phyloP scores from a whole-genome alignment of 2,329 filamentous ascomycete genomes.

The Leptographium wingfieldii region DNA sequence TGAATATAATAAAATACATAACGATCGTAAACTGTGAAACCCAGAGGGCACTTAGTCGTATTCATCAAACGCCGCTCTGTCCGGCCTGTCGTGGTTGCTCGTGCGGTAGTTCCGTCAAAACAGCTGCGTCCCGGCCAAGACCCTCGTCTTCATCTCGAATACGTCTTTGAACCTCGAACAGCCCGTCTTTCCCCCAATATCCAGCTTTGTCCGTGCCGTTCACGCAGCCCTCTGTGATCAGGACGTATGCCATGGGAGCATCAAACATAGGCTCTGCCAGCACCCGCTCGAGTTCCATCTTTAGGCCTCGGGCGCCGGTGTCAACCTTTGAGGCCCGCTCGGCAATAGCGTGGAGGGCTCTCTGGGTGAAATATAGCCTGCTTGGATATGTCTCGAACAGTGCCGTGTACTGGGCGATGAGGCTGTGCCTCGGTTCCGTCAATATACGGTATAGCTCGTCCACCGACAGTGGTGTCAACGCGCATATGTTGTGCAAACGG shows the following conservation, averaged over 20 bases:
- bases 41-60: too few relatives aligned
- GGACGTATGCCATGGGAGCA: slow-evolving; percentile 61
- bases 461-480: slow-evolving; percentile 61
- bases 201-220: slow-evolving; percentile 44
- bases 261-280: slow-evolving; percentile 73
- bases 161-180: slow-evolving; percentile 55
- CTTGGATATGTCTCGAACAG: slow-evolving; percentile 73
- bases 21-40: neutral
- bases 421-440: slow-evolving; percentile 80
- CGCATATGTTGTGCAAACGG: slow-evolving; percentile 82
- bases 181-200: slow-evolving; percentile 58
- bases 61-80: slow-evolving; percentile 30
- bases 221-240: slow-evolving; percentile 60
- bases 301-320: slow-evolving; percentile 68
- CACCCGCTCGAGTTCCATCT: slow-evolving; percentile 70
- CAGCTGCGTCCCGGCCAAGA: neutral
- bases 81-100: slow-evolving; percentile 33
- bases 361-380: slow-evolving; percentile 70
- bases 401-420: slow-evolving; percentile 78
- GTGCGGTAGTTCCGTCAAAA: slow-evolving; percentile 17
- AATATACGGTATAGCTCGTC: slow-evolving; percentile 70
- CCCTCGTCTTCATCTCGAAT: slow-evolving; percentile 48
- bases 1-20: neutral
- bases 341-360: slow-evolving; percentile 71
- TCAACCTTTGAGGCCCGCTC: slow-evolving; percentile 44